Base-by-base conservation (phyloP, 2,329 filamentous ascomycete species). In the Fusarium irregulare region DNA sequence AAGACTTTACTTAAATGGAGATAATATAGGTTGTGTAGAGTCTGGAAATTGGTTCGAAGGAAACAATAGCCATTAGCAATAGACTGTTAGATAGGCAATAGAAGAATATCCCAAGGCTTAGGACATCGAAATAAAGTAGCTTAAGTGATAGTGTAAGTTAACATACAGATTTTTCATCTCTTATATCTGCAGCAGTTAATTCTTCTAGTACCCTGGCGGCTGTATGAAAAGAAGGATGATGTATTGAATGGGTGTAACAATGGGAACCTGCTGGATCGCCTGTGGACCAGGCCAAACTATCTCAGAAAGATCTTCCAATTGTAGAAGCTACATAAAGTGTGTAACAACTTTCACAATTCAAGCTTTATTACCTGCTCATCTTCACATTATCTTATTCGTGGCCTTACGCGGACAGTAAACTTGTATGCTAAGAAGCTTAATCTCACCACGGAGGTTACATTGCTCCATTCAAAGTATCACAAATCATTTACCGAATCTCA, bases 401-500 rank as follows among this genome's bases (percentile, higher is more conserved):
- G 20, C 27, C 16, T 11, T 28, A 20, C 11, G 4, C 49, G 23
- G 32, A 45, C n/a, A 37, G 16, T n/a, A 6, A 27, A 9, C 30
- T 56, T n/a, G 18, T 6, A 27, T 12, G 20, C 14, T 20, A 30
- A 30, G 27, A 48, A 53, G 55, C 25, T 54, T 66, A 41, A 44
- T 40, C 40, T 56, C 21, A 34, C 20, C 21, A 34, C 18, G 45
- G 28, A 51, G 5, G 62, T 66, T 60, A 34, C 60, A 66, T 61
- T 41, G 18, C n/a, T 50, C 40, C 49, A 50, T 23, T 49, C 13
- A 48, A 37, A 54, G 23, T 64, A 47, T 71, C 67, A 64, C 16
- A 68, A 64, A 27, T 70, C 62, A 68, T 25, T 55, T 55, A 34
- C 61, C 20, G 25, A 27, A 60, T 41, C 47, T 67, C 42, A 27